These are phyloP conservation scores for Spathaspora sp. DNA, from an alignment of 805 yeast genomes.

Conservation along the genomic window DNA sequence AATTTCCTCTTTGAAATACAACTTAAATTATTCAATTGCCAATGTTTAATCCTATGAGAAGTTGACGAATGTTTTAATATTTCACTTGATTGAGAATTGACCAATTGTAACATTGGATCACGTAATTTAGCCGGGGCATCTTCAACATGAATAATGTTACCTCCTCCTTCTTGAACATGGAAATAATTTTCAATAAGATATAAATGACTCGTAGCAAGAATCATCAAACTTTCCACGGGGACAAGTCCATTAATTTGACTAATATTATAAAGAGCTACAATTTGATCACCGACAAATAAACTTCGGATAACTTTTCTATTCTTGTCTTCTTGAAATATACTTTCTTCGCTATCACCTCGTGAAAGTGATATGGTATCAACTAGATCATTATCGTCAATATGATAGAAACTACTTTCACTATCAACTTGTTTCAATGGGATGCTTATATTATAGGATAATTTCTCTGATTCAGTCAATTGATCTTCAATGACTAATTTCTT, in stretches of 20 bases:
- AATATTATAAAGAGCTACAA: conserved; percentile 70
- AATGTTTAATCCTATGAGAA: conserved; percentile 48
- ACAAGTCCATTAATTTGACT: conserved; percentile 75
- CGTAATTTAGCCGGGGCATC: conserved; percentile 62
- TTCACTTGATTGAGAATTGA: conserved; percentile 46
- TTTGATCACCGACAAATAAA: conserved; percentile 65
- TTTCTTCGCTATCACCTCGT: conserved; percentile 5
- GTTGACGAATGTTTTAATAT: conserved; percentile 18
- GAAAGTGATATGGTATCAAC: conserved; percentile 24
- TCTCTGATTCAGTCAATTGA: conserved; percentile 42
- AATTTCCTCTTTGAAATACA: conserved; percentile 74
- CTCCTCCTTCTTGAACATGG: conserved; percentile 46
- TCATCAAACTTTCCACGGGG: conserved; percentile 69
- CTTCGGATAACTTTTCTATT: conserved; percentile 73
- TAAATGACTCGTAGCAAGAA: conserved; percentile 60
- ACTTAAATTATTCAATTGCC: conserved; percentile 59
- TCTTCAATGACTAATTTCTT: conserved; percentile 56
- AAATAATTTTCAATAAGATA: conserved; percentile 72
- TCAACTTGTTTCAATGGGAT: conserved; percentile 27
- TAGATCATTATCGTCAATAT: conserved; percentile 15
- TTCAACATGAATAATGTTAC: conserved; percentile 55
- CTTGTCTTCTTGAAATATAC: conserved; percentile 51
- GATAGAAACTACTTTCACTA: conserved; percentile 5
- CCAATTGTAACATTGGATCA: conserved; percentile 66
- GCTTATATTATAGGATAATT: conserved; percentile 36